Percentiles rank a stretch among this genome's conserved stretches.
Conservation (phyloP, 2,329 filamentous ascomycete species). For the Hypoxylon sp. region DNA sequence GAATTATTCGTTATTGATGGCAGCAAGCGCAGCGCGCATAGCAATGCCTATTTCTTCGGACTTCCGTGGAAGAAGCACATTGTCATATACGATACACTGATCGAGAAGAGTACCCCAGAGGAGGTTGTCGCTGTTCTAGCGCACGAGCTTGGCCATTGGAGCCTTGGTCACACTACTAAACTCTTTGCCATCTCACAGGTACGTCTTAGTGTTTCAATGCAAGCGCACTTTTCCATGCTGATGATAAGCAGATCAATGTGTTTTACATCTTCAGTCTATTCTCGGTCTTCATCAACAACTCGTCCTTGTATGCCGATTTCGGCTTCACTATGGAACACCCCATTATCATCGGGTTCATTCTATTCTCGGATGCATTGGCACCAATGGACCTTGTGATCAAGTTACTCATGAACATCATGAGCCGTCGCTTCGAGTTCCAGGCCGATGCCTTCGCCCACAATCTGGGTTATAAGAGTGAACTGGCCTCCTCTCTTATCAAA, state of each 20-base stretch:
- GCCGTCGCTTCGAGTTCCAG: constrained; percentile 95
- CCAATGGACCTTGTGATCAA: constrained; percentile 97
- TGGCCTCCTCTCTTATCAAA: constrained; percentile 92
- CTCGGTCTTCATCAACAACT: constrained; percentile 97
- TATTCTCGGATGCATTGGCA: constrained; percentile 96
- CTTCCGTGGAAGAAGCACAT: constrained; percentile 99
- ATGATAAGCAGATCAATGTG: constrained; percentile 79
- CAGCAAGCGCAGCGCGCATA: constrained; percentile 88
- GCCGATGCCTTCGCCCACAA: constrained; percentile 90
- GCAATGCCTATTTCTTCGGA: constrained; percentile 96
- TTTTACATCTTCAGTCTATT: constrained; percentile 98
- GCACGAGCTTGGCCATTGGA: constrained; percentile 98
- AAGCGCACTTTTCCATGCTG: constrained; percentile 41
- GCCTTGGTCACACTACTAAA: constrained; percentile 92
- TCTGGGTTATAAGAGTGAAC: constrained; percentile 86
- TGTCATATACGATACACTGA: constrained; percentile 97
- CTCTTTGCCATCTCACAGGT: constrained; percentile 90
- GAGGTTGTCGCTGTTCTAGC: constrained; percentile 96
- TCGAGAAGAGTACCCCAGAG: constrained; percentile 92
- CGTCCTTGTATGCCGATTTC: constrained; percentile 89
- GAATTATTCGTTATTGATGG: constrained; percentile 97
- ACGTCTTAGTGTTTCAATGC: constrained; percentile 49
- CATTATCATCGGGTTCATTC: constrained; percentile 96
- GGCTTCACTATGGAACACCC: constrained; percentile 87
- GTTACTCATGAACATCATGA: constrained; percentile 95